phyloP scores from a whole-genome alignment of 2,329 filamentous ascomycete species.

The Chrysoporthe deuterocubensis region DNA sequence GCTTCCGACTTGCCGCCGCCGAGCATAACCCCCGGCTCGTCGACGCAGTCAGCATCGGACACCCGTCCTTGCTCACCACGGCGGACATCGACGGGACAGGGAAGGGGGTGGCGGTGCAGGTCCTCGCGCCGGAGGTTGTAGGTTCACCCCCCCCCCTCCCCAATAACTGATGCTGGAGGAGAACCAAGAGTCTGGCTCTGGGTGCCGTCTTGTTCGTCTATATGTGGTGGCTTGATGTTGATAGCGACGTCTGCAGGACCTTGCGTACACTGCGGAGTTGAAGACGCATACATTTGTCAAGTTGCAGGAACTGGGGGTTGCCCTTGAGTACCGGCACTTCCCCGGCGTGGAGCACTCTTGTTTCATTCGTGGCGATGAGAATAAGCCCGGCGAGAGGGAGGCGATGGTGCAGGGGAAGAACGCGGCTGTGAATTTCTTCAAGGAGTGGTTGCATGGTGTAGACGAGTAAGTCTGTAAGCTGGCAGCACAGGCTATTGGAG shows the following conservation, averaged over 20 bases:
- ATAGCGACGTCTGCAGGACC: constrained; percentile 37
- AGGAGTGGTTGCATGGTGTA: constrained; percentile 26
- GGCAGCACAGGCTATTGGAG: background rate
- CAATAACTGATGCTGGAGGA: background rate
- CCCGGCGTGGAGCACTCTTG: constrained; percentile 50
- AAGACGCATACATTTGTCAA: constrained; percentile 45
- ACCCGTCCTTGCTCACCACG: constrained; percentile 48
- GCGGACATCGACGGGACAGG: constrained; percentile 49
- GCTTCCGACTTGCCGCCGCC: constrained; percentile 51
- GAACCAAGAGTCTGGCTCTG: background rate
- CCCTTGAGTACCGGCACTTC: constrained; percentile 52
- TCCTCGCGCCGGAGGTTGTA: constrained; percentile 51
- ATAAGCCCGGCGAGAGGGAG: constrained; percentile 41
- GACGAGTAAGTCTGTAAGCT: background rate
- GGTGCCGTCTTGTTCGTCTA: background rate
- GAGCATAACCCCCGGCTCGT: constrained; percentile 45
- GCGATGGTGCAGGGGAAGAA: constrained; percentile 50
- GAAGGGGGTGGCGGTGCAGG: constrained; percentile 50
- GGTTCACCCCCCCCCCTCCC: background rate
- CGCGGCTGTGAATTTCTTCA: constrained; percentile 46
- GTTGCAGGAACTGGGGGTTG: constrained; percentile 40
- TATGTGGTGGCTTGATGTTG: background rate
- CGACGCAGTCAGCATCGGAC: constrained; percentile 49
- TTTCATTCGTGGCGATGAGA: constrained; percentile 43
- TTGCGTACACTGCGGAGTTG: constrained; percentile 45